phyloP scores from a whole-genome alignment of 2,329 filamentous ascomycete genomes.

The Penicillium sp. region DNA sequence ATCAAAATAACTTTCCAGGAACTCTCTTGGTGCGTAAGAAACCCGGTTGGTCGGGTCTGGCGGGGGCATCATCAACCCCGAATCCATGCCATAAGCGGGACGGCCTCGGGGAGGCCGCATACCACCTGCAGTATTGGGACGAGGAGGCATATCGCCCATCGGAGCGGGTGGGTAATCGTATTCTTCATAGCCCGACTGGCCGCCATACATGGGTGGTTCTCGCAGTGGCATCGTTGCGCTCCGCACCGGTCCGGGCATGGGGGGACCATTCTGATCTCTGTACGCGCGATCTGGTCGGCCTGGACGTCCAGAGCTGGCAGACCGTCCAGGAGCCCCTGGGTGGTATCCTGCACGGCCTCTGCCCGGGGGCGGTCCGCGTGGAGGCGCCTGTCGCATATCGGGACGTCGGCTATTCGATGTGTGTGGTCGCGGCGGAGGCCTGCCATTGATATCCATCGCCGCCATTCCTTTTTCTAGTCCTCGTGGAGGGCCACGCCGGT shows the following conservation, averaged over 20 bases:
- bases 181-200: conserved; percentile 36
- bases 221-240: conserved; percentile 40
- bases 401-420: conserved; percentile 38
- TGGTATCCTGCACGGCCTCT: conserved; percentile 25
- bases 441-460: conserved; percentile 39
- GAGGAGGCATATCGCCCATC: conserved; percentile 20
- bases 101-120: conserved; percentile 22
- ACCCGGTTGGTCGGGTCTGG: conserved; percentile 21
- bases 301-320: no score
- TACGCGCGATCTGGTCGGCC: conserved; percentile 24
- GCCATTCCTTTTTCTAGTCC: conserved; percentile 40
- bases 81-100: conserved; percentile 26
- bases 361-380: conserved; percentile 25
- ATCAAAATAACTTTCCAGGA: conserved; percentile 53
- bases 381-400: conserved; percentile 28
- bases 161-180: conserved; percentile 19
- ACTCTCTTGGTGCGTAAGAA: conserved; percentile 37
- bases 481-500: conserved; percentile 35
- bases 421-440: conserved; percentile 36
- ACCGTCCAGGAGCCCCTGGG: conserved; percentile 24
- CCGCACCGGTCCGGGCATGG: conserved; percentile 32
- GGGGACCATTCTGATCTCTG: conserved; percentile 17
- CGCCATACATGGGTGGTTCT: conserved; percentile 32
- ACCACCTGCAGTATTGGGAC: conserved; percentile 28
- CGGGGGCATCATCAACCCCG: conserved; percentile 19